Base-by-base conservation (phyloP, 768 basidiomycete genomes). In the Trichaptum fuscoviolaceum region DNA sequence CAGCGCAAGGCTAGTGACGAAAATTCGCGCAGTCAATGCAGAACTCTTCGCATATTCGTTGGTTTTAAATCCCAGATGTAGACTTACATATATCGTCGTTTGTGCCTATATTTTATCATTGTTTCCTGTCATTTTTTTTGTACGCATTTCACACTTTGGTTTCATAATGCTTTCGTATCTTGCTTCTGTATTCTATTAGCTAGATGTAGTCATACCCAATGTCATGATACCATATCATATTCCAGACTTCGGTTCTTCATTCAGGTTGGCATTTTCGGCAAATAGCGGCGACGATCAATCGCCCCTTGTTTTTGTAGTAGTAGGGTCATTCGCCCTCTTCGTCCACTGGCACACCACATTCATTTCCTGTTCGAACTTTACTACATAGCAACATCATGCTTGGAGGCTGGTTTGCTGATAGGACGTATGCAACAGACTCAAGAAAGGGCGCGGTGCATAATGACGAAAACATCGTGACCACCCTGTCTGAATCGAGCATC, bases 41-140 rank as follows among this genome's bases (percentile, higher is more conserved):
- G 88, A 57, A 80, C 87, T n/a, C 67, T 87, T 26, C 80, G 88
- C 67, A 81, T 85, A 6, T 80, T 89, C n/a, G 77, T 86, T 60
- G 88, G 88, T 24, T 85, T 82, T 73, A 89, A 88, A 63, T 73
- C 67, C 5, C 59, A 61, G 15, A 61, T 25, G 15, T 34, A 34
- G 24, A 4, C 25, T 61, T 18, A 18, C 15, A 24, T 17, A 4
- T 3, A 4, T 61, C 9, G 15, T 61, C 15, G 10, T 61, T 34
- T 61, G n/a, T 9, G 57, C 20, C 57, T 2, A 26, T 58, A 58
- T 25, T 34, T 61, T 61, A 12, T 17, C 8, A 61, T 17, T 61
- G 59, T 61, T 18, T 61, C 23, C 15, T 61, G 23, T 5, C 59
- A 24, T 25, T 12, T 2, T 34, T 61, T 24, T 12, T 61, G 25